phyloP scores from a whole-genome alignment of 257 asterid genomes.

The Salvia hispanica region DNA sequence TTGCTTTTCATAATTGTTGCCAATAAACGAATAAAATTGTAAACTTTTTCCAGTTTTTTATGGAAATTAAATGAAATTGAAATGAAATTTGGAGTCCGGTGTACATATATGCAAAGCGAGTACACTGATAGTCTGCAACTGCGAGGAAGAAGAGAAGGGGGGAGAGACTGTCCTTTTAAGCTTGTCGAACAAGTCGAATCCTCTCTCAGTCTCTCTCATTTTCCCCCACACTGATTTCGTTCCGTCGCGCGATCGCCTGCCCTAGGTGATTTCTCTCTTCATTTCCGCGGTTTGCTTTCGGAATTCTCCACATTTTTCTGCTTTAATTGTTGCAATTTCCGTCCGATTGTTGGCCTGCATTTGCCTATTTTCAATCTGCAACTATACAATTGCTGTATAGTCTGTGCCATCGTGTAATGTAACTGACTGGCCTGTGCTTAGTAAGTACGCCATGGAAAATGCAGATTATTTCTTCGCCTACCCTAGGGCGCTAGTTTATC shows the following conservation, averaged over 20 bases:
- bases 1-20: background rate
- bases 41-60: background rate
- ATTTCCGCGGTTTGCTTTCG: background rate
- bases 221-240: background rate
- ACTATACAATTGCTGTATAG: background rate
- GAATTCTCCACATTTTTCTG: background rate
- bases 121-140: background rate
- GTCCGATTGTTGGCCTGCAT: background rate
- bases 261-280: constrained; percentile 17
- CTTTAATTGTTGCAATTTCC: background rate
- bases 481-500: background rate
- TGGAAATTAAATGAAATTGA: constrained; percentile 27
- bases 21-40: background rate
- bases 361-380: background rate
- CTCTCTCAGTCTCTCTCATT: background rate
- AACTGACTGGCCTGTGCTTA: background rate
- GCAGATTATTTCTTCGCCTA: too few species aligned
- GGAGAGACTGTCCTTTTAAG: background rate
- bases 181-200: background rate
- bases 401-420: background rate
- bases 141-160: background rate
- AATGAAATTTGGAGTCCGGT: constrained; percentile 33
- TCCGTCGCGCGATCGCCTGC: constrained; percentile 26
- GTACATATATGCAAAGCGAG: background rate
- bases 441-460: too few species aligned